A percentile compares a stretch with the other conserved stretches of the same genome.
Conservation (phyloP, 192 early-diverging fungal genomes). For the Paraglomus brasilianum region DNA sequence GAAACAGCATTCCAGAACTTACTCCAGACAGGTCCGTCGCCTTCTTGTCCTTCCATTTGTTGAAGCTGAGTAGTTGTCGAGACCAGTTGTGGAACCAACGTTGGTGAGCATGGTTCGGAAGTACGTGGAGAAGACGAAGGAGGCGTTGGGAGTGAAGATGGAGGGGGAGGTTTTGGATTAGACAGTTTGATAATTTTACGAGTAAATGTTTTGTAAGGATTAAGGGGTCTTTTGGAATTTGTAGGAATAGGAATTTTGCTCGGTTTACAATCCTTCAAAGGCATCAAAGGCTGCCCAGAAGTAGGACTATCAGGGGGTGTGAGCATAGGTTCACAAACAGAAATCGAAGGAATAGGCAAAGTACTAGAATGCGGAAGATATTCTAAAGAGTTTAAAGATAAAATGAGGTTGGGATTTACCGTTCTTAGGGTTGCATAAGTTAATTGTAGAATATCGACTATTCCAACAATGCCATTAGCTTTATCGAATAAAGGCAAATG, state of each 20-base stretch:
- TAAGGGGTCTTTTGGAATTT: no score
- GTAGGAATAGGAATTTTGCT: no score
- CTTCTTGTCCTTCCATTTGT: conserved; percentile 21
- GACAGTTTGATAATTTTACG: no score
- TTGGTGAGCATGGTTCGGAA: neutral
- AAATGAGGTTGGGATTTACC: conserved; percentile 55
- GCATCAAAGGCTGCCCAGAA: no score
- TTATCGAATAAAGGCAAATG: conserved; percentile 74
- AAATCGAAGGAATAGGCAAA: neutral
- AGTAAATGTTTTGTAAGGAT: no score
- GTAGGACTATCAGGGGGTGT: no score
- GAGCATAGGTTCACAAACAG: no score
- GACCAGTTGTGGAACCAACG: neutral
- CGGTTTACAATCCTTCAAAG: no score
- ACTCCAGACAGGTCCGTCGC: conserved; percentile 44
- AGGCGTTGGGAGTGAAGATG: conserved; percentile 23
- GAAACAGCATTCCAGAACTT: conserved; percentile 45
- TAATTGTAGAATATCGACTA: conserved; percentile 78
- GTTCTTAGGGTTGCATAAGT: conserved; percentile 77
- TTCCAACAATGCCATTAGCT: conserved; percentile 62
- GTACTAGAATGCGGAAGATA: neutral
- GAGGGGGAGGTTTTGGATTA: conserved; percentile 29
- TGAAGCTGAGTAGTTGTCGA: conserved; percentile 1
- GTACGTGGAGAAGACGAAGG: conserved; percentile 2
- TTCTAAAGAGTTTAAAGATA: neutral